Conservation (phyloP, 352 stramenopile genomes). For the Elongisporangium anandrum region DNA sequence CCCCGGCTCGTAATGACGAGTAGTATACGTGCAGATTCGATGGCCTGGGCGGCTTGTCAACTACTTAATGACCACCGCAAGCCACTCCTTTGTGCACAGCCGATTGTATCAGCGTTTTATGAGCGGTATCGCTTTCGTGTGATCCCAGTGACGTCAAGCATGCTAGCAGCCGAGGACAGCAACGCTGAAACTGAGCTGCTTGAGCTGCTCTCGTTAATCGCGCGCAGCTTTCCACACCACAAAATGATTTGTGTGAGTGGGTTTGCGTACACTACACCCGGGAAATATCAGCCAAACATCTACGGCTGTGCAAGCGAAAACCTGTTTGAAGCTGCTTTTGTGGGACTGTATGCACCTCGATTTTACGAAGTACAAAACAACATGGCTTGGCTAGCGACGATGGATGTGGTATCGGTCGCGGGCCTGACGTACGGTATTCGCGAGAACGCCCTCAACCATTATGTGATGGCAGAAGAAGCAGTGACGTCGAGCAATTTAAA, state of each 20-base stretch:
- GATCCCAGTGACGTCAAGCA: neutral
- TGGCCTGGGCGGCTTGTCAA: constrained; percentile 19
- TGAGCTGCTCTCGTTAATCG: constrained; percentile 15
- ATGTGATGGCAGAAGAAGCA: constrained; percentile 4
- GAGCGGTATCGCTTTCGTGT: constrained; percentile 9
- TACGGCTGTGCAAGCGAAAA: constrained; percentile 21
- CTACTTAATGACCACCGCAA: constrained; percentile 16
- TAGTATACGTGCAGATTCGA: constrained; percentile 16
- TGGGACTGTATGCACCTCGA: constrained; percentile 10
- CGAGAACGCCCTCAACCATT: constrained; percentile 16
- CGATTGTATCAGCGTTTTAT: constrained; percentile 14
- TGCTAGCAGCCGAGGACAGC: constrained; percentile 2
- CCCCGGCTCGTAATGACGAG: constrained; percentile 14
- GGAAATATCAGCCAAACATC: constrained; percentile 8
- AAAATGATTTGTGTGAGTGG: constrained; percentile 12
- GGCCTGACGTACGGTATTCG: constrained; percentile 15
- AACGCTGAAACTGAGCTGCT: constrained; percentile 13
- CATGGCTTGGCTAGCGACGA: constrained; percentile 16
- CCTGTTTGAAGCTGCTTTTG: constrained; percentile 11
- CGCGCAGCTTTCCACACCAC: constrained; percentile 9
- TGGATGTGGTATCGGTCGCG: constrained; percentile 16
- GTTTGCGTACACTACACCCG: constrained; percentile 11
- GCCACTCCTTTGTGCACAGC: constrained; percentile 16
- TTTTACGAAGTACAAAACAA: constrained; percentile 10
- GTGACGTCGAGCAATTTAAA: neutral